These are phyloP conservation scores for Neofusicoccum kwambonambiense DNA, from an alignment of 2,329 filamentous ascomycete genomes.

Conservation along the genomic window DNA sequence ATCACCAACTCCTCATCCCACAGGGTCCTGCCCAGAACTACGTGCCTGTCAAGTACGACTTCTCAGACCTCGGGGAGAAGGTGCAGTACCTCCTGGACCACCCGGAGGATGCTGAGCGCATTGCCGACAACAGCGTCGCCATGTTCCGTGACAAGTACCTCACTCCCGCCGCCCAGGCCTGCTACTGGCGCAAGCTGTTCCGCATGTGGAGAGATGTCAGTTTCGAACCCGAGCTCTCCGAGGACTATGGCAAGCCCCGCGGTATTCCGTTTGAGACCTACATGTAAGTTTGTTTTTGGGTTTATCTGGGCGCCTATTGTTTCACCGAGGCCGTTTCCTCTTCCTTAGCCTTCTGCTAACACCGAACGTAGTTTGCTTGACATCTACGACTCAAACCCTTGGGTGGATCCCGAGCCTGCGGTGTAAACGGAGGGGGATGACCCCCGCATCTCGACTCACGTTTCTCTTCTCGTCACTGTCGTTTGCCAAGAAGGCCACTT, in stretches of 20 bases:
- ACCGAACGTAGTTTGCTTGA: neutral
- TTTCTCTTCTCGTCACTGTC: neutral
- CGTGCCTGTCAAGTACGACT: constrained; percentile 49
- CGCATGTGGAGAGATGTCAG: constrained; percentile 38
- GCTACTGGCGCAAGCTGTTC: constrained; percentile 55
- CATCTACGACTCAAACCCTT: constrained; percentile 17
- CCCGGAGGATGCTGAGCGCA: constrained; percentile 45
- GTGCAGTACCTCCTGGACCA: constrained; percentile 45
- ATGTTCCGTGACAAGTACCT: constrained; percentile 55
- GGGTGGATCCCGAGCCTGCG: constrained; percentile 7
- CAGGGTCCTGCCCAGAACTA: constrained; percentile 51
- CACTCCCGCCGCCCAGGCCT: constrained; percentile 55
- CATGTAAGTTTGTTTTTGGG: neutral
- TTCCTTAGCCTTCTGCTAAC: neutral
- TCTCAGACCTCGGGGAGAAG: constrained; percentile 36
- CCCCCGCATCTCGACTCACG: neutral
- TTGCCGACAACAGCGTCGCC: constrained; percentile 50
- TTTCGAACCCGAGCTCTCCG: constrained; percentile 23
- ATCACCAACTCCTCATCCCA: constrained; percentile 47
- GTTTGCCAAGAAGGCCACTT: neutral
- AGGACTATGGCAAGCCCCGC: constrained; percentile 11
- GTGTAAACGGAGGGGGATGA: neutral
- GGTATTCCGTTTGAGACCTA: constrained; percentile 17
- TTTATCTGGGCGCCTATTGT: too few species aligned
- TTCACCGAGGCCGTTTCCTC: neutral